Percentiles rank a stretch among this genome's conserved stretches.
These are phyloP conservation scores for Hydnum rufescens DNA, from an alignment of 768 basidiomycete genomes.

Conservation along the genomic window DNA sequence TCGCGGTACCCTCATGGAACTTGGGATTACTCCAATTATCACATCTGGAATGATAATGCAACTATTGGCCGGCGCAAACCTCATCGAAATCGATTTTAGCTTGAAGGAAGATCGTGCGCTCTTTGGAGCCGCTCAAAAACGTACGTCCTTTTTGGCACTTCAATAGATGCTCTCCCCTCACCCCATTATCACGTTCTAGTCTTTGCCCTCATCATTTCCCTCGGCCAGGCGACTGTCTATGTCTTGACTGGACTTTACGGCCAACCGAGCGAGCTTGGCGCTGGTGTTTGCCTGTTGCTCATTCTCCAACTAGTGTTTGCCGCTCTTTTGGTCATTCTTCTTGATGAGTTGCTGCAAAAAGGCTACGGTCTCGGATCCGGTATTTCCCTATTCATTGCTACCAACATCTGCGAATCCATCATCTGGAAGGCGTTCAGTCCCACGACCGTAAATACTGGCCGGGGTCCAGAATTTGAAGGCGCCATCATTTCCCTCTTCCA, in stretches of 20 bases:
- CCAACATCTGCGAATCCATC: constrained; percentile 99
- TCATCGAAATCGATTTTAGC: constrained; percentile 94
- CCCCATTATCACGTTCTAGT: constrained; percentile 28
- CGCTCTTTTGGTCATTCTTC: constrained; percentile 88
- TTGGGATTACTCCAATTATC: constrained; percentile 93
- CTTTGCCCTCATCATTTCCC: constrained; percentile 88
- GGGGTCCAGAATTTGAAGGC: constrained; percentile 95
- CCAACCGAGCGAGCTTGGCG: constrained; percentile 78
- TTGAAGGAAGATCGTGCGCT: constrained; percentile 93
- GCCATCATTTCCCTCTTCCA: constrained; percentile 95
- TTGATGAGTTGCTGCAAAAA: constrained; percentile 97
- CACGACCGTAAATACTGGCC: constrained; percentile 93
- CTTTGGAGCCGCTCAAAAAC: constrained; percentile 91
- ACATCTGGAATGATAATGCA: constrained; percentile 99
- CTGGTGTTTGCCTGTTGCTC: constrained; percentile 89
- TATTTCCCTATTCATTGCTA: constrained; percentile 97
- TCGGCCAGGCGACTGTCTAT: constrained; percentile 94
- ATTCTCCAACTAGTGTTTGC: constrained; percentile 92
- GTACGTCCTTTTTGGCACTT: constrained; percentile 29
- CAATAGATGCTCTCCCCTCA: background rate
- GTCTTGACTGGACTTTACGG: constrained; percentile 95
- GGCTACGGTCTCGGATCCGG: constrained; percentile 98
- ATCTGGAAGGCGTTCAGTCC: constrained; percentile 99
- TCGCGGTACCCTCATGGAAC: constrained; percentile 97
- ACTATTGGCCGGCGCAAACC: constrained; percentile 87